Evolutionary conservation across 2,329 filamentous ascomycete species (phyloP).

Genomic region (Sclerotinia sclerotiorum): DNA sequence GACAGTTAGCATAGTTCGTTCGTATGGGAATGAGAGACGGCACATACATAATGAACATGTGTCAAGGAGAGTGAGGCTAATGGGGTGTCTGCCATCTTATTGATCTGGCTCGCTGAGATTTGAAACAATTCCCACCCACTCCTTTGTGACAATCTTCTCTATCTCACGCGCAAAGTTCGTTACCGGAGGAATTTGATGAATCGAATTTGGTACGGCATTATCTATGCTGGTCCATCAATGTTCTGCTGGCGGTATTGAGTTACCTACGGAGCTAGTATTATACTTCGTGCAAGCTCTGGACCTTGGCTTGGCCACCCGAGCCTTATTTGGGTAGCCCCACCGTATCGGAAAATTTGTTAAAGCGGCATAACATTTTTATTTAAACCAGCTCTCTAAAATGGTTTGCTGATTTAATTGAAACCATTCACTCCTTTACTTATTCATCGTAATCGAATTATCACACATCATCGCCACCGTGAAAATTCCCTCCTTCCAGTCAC

Average conservation of each 20-base stretch:
- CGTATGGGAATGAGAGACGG: slow-evolving; percentile 1
- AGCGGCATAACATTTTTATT: neutral
- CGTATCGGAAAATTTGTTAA: neutral
- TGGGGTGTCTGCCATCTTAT: slow-evolving; percentile 48
- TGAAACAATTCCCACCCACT: neutral
- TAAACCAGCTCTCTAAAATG: slow-evolving; percentile 35
- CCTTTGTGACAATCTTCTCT: neutral
- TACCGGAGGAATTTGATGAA: neutral
- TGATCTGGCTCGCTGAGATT: neutral
- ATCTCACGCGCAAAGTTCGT: neutral
- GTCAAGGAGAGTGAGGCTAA: slow-evolving; percentile 90
- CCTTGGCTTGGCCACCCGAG: neutral
- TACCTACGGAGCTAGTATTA: neutral
- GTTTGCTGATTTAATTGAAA: neutral
- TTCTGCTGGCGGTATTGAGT: neutral
- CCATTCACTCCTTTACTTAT: neutral
- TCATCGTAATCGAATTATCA: neutral
- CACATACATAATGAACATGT: slow-evolving; percentile 87
- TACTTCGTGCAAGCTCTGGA: neutral
- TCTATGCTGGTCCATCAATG: neutral
- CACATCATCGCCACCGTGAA: slow-evolving; percentile 4
- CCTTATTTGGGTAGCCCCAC: neutral
- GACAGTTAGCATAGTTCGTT: slow-evolving; percentile 24
- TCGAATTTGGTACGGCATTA: neutral
- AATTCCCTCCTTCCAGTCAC: neutral